Evolutionary conservation across 495 filamentous ascomycete species (phyloP), one percentile per base, ranked within the genome.

Genomic region (Penicillium egyptiacum): DNA sequence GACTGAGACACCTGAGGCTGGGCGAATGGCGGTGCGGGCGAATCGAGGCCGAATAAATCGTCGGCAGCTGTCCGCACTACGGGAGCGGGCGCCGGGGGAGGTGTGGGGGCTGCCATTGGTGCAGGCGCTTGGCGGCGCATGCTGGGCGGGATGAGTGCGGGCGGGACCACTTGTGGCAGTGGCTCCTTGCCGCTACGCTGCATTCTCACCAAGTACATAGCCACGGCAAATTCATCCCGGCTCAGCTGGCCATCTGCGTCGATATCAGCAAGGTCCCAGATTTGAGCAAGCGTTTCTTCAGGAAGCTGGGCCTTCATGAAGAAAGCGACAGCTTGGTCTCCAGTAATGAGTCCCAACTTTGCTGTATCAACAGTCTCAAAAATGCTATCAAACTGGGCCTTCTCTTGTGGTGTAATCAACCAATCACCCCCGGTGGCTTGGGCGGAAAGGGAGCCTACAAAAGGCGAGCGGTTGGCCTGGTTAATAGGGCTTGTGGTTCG

Each of bases 231-330:
- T 65, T 95, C 92, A 69, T 98, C 94, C 53, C 82, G 81, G 33
- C 79, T 91, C 40, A 98, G 77, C 55, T 86, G 87, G 10, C 94
- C 94, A 53, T 92, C 89, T 16, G 90, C 92, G 60, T 88, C 88
- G 68, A 97, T 94, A 78, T 98, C 93, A 6, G 95, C 88, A 22
- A 98, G 80, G 68, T 98, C 95, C 94, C 94, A 98, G 58, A 98
- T 95, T 61, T 90, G 86, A n/a, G 95, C 94, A 17, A 98, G 81
- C 8, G 84, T 85, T 67, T 96, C 95, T 62, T 97, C 93, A 0
- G 91, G 82, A 9, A 98, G 79, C 53, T 88, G 88, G 2, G 93
- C 96, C 68, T 96, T 90, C 68, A 89, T 90, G 69, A 98, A 92
- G 70, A 97, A 98, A 3, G 81, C 77, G 6, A 97, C 94, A n/a